phyloP scores from a whole-genome alignment of 257 asterid genomes.

The Anisodus acutangulus region DNA sequence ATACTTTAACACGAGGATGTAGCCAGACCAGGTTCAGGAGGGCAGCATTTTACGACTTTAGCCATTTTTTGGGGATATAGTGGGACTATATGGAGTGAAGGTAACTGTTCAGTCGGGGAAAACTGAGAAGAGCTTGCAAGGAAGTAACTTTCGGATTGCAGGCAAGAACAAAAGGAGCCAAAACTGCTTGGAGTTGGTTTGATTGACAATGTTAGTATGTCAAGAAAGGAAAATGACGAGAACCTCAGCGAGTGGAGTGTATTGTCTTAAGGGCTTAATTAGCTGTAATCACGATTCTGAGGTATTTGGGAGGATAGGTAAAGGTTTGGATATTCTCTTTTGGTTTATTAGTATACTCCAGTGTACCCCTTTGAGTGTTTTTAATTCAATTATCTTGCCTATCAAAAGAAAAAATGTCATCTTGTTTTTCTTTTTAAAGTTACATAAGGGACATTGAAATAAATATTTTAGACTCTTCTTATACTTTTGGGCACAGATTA shows the following conservation, averaged over 20 bases:
- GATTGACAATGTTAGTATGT: background rate
- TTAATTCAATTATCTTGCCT: background rate
- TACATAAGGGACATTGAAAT: background rate
- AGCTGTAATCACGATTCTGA: background rate
- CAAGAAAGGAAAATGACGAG: background rate
- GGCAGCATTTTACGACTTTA: background rate
- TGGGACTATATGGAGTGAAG: conserved; percentile 9
- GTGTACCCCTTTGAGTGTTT: conserved; percentile 9
- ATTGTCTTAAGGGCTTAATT: background rate
- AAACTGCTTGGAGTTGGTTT: conserved; percentile 9
- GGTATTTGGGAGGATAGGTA: background rate
- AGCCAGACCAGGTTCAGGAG: background rate
- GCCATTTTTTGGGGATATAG: conserved; percentile 6
- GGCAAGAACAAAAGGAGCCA: conserved; percentile 17
- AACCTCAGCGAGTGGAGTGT: background rate
- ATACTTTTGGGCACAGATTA: background rate
- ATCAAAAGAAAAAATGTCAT: background rate
- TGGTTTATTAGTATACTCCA: background rate
- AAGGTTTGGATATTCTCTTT: background rate
- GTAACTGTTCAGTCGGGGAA: background rate
- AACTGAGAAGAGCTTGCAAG: conserved; percentile 21
- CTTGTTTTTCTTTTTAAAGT: background rate
- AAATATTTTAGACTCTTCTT: background rate
- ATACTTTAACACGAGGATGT: background rate
- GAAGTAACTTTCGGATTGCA: background rate